A percentile compares a stretch with the other conserved stretches of the same genome.
Evolutionary conservation across 371 early-diverging fungal genomes (phyloP).

Genomic region (Capniomyces stellatus): DNA sequence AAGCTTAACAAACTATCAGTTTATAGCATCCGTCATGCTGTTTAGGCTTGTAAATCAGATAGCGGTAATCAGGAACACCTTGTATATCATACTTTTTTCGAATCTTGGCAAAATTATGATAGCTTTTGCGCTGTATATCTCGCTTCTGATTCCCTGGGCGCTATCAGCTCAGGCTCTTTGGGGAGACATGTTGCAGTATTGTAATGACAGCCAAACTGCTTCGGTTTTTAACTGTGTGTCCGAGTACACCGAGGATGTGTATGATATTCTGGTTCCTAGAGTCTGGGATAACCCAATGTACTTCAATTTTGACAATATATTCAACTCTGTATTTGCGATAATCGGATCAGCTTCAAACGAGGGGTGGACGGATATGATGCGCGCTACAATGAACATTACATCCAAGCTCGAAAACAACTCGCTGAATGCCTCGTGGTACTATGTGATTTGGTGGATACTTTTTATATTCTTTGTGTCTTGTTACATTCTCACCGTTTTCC

Average conservation of each 20-base stretch:
- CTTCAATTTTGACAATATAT: conserved; percentile 49
- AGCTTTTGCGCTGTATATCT: conserved; percentile 32
- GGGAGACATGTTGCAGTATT: conserved; percentile 32
- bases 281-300: conserved; percentile 43
- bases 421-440: conserved; percentile 31
- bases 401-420: conserved; percentile 30
- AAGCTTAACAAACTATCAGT: neutral
- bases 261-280: conserved; percentile 29
- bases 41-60: conserved; percentile 41
- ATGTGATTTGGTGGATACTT: conserved; percentile 41
- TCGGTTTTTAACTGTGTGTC: conserved; percentile 25
- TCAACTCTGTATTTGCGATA: conserved; percentile 33
- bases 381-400: conserved; percentile 31
- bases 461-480: conserved; percentile 43
- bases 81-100: conserved; percentile 33
- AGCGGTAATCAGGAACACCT: conserved; percentile 34
- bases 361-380: conserved; percentile 48
- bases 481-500: conserved; percentile 42
- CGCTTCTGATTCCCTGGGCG: conserved; percentile 45
- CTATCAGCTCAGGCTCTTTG: conserved; percentile 46
- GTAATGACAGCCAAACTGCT: conserved; percentile 29
- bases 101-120: conserved; percentile 41
- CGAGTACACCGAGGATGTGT: conserved; percentile 20
- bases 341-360: conserved; percentile 51
- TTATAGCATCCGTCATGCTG: conserved; percentile 29